Evolutionary conservation across 805 yeast species (phyloP).

Genomic region (Naumovozyma castellii): DNA sequence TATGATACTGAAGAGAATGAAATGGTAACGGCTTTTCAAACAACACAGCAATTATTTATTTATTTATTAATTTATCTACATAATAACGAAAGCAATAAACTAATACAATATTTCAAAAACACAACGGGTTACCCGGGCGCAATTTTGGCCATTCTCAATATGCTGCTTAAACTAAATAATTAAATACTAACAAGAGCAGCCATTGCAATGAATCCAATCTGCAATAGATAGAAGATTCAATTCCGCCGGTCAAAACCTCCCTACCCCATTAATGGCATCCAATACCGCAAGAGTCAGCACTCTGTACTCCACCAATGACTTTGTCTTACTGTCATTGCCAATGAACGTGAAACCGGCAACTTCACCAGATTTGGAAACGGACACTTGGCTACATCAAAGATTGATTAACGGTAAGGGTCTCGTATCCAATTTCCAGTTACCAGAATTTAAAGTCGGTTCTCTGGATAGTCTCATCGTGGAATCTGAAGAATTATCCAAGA

Average conservation of each 20-base stretch:
- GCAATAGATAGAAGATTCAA: too few species aligned
- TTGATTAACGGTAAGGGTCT: slow-evolving; percentile 51
- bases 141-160: too few species aligned
- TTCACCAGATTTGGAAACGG: slow-evolving; percentile 32
- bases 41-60: background rate
- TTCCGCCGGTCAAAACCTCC: too few species aligned
- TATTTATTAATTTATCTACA: background rate
- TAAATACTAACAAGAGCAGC: too few species aligned
- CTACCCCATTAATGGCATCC: slow-evolving; percentile 25
- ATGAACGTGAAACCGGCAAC: slow-evolving; percentile 45
- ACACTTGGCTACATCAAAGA: slow-evolving; percentile 45
- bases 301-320: slow-evolving; percentile 28
- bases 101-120: too few species aligned
- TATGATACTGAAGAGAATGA: background rate
- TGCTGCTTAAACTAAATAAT: too few species aligned
- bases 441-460: slow-evolving; percentile 88
- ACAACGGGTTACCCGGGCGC: too few species aligned
- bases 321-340: slow-evolving; percentile 48
- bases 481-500: slow-evolving; percentile 77
- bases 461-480: slow-evolving; percentile 84
- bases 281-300: slow-evolving; percentile 4
- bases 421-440: slow-evolving; percentile 51
- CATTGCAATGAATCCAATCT: too few species aligned
- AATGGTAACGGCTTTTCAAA: background rate
- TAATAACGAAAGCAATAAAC: too few species aligned